Evolutionary conservation across 2,329 filamentous ascomycete genomes (phyloP).

Genomic region (Botrytis fragariae): DNA sequence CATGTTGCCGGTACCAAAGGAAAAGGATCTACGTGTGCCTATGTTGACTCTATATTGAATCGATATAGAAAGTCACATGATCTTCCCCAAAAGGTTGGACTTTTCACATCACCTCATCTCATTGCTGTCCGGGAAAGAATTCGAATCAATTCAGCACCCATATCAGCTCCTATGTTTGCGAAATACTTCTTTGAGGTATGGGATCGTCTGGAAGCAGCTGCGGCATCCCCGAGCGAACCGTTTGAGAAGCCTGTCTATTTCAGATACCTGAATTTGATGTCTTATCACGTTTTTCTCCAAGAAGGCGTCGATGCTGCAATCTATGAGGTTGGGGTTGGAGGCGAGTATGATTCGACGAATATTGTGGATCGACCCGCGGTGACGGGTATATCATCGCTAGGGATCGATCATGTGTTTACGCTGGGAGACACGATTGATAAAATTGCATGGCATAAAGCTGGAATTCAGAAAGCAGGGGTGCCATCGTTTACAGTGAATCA

Average conservation of each 20-base stretch:
- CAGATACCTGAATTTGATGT: slow-evolving; percentile 63
- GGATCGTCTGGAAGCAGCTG: slow-evolving; percentile 48
- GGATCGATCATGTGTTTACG: slow-evolving; percentile 64
- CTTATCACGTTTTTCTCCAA: slow-evolving; percentile 63
- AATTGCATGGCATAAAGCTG: slow-evolving; percentile 74
- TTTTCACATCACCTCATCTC: slow-evolving; percentile 69
- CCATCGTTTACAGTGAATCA: slow-evolving; percentile 59
- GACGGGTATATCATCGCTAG: slow-evolving; percentile 62
- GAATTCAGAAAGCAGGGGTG: slow-evolving; percentile 62
- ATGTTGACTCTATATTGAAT: slow-evolving; percentile 60
- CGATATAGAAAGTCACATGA: slow-evolving; percentile 44
- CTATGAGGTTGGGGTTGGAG: slow-evolving; percentile 66
- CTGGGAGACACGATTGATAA: slow-evolving; percentile 62
- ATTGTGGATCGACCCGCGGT: slow-evolving; percentile 57
- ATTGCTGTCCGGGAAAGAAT: slow-evolving; percentile 67
- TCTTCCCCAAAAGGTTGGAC: slow-evolving; percentile 46
- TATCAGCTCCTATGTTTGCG: slow-evolving; percentile 58
- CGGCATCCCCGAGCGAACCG: slow-evolving; percentile 36
- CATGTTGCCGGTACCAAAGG: slow-evolving; percentile 76
- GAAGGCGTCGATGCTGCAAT: slow-evolving; percentile 62
- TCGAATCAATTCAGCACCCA: slow-evolving; percentile 56
- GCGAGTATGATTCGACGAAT: slow-evolving; percentile 68
- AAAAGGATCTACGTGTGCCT: slow-evolving; percentile 71
- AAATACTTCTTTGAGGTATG: slow-evolving; percentile 68
- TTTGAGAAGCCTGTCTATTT: slow-evolving; percentile 53